Conservation (phyloP, 2,329 filamentous ascomycete genomes). For the Venturia carpophila region DNA sequence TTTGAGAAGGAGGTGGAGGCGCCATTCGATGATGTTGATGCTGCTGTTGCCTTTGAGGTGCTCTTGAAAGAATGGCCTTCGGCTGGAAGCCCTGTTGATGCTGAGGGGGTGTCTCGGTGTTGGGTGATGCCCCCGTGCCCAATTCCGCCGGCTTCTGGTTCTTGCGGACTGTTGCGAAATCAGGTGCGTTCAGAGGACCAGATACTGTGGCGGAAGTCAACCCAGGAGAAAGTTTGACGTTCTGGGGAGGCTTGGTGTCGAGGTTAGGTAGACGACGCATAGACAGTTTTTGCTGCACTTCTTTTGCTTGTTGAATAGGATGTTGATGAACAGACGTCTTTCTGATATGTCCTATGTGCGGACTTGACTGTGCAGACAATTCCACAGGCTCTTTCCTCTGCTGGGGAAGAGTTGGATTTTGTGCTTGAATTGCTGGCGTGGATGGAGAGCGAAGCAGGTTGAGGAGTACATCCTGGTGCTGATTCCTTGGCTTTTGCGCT, state of each 20-base stretch:
- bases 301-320: slow-evolving; percentile 15
- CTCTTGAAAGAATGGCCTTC: background rate
- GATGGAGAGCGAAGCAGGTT: slow-evolving; percentile 36
- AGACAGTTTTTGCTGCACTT: slow-evolving; percentile 12
- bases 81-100: slow-evolving; percentile 11
- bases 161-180: slow-evolving; percentile 33
- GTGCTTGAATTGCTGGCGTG: slow-evolving; percentile 21
- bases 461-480: slow-evolving; percentile 39
- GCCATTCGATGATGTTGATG: background rate
- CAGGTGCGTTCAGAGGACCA: slow-evolving; percentile 36
- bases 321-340: slow-evolving; percentile 9
- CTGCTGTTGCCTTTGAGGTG: slow-evolving; percentile 9
- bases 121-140: background rate
- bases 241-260: background rate
- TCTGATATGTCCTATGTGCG: slow-evolving; percentile 16
- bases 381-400: slow-evolving; percentile 22
- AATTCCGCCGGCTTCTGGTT: slow-evolving; percentile 18
- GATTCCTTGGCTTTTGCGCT: slow-evolving; percentile 11
- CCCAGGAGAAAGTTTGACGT: background rate
- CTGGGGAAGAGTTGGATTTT: background rate
- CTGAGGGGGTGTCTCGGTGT: slow-evolving; percentile 5
- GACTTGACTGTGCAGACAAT: slow-evolving; percentile 23
- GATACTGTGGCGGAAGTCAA: slow-evolving; percentile 32
- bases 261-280: slow-evolving; percentile 17
- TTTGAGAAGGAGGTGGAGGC: slow-evolving; percentile 1